A percentile compares a stretch with the other conserved stretches of the same genome.
phyloP scores from a whole-genome alignment of 345 rosid genomes.

The Anacardium occidentale region DNA sequence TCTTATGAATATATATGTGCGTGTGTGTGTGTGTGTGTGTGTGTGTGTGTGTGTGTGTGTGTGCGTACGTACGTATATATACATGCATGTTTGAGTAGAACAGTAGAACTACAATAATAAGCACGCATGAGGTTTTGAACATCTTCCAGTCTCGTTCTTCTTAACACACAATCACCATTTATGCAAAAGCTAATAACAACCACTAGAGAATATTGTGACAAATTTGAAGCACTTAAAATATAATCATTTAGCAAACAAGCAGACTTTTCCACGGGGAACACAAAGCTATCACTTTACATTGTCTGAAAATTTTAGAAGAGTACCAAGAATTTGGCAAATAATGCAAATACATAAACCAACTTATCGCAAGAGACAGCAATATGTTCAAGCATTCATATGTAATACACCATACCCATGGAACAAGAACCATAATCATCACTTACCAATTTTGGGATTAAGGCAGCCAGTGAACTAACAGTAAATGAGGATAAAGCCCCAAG shows the following conservation, averaged over 20 bases:
- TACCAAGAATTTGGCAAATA: neutral
- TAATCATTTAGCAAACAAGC: neutral
- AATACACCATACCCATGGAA: slow-evolving; percentile 8
- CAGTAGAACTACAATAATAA: neutral
- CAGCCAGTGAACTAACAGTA: slow-evolving; percentile 82
- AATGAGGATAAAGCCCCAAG: slow-evolving; percentile 96
- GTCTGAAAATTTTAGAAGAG: neutral
- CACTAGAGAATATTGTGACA: neutral
- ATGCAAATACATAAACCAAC: neutral
- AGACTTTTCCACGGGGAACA: neutral
- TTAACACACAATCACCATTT: neutral
- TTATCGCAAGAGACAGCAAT: neutral
- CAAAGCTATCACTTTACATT: neutral
- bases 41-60: too few relatives aligned
- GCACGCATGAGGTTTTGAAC: slow-evolving; percentile 1
- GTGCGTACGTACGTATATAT: too few relatives aligned
- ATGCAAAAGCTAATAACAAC: neutral
- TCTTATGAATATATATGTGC: too few relatives aligned
- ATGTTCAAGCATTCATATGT: neutral
- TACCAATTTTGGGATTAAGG: slow-evolving; percentile 79
- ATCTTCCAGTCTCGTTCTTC: neutral
- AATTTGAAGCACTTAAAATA: neutral
- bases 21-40: too few relatives aligned
- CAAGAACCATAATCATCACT: slow-evolving; percentile 20
- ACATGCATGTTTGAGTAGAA: too few relatives aligned